Evolutionary conservation across 2,329 filamentous ascomycete species (phyloP), one percentile per base, ranked within the genome.

Genomic region (Hymenoscyphus salicellus): DNA sequence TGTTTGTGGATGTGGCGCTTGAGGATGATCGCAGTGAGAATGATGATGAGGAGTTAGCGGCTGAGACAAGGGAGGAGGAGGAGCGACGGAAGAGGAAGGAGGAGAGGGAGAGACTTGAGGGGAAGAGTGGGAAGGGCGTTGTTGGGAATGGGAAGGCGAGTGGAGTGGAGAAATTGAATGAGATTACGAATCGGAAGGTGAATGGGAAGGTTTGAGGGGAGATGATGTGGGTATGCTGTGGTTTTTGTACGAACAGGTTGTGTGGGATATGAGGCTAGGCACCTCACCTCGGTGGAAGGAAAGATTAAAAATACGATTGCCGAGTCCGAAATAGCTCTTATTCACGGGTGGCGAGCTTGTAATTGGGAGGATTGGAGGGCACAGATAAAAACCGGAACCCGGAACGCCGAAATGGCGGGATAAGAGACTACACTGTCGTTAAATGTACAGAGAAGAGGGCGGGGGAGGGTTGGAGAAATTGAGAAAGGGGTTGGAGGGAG

Each of bases 1-100:
- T 90, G 20, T 81, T 84, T 52, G 84, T 83, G 71, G 83, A 84
- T 61, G 46, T 52, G 3, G 81, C 82, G 23, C 83, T 83, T 38
- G 84, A 87, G 60, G 91, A 93, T 73, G 90, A 92, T 67, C 83
- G 90, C 67, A 92, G 89, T 66, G 89, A 91, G 23, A 86, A 89
- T 71, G 88, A 89, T 57, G 85, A 87, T 30, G 69, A 69, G 23
- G 71, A 73, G 23, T 59, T 52, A 5, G 52, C 52, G 7, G 61
- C 55, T 23, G 66, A 68, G 49, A 56, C 49, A n/a, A 58, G 33
- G 16, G 41, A 64, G 17, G 65, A 66, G 20, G 58, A 55, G 30
- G 23, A 33, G 20, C n/a, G 32, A 32, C 36, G 49, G 3, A 20
- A 55, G 43, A 28, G 28, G 30, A 33, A 28, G 46, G 38, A 23